phyloP scores from a whole-genome alignment of 2,329 filamentous ascomycete genomes.

The Aspergillus novofumigatus region DNA sequence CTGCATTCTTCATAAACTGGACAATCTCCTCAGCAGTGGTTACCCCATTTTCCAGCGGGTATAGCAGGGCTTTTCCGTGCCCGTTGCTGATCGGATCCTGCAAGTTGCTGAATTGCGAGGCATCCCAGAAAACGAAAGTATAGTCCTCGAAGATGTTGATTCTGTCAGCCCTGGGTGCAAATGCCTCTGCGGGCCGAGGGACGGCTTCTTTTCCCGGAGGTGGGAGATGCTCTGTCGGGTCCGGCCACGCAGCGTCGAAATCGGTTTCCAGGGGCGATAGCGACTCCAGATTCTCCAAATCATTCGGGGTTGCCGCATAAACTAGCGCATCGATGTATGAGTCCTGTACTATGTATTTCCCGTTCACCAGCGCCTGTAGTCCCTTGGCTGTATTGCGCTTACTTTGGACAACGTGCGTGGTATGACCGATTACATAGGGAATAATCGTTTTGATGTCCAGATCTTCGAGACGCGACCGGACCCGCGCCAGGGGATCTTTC shows the following conservation, averaged over 20 bases:
- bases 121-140: constrained; percentile 81
- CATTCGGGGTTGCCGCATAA: constrained; percentile 51
- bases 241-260: constrained; percentile 75
- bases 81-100: constrained; percentile 71
- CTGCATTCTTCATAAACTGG: constrained; percentile 67
- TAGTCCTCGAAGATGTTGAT: constrained; percentile 76
- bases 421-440: constrained; percentile 65
- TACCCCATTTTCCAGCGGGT: constrained; percentile 55
- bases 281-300: constrained; percentile 49
- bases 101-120: constrained; percentile 70
- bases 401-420: constrained; percentile 82
- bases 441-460: constrained; percentile 83
- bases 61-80: constrained; percentile 74
- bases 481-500: constrained; percentile 57
- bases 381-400: constrained; percentile 88
- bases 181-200: constrained; percentile 62
- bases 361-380: constrained; percentile 80
- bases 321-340: constrained; percentile 70
- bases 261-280: constrained; percentile 67
- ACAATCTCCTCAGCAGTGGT: constrained; percentile 74
- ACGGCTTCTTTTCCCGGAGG: constrained; percentile 71
- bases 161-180: constrained; percentile 64
- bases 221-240: constrained; percentile 67
- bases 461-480: constrained; percentile 67
- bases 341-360: constrained; percentile 68